Evolutionary conservation across 2,329 filamentous ascomycete species (phyloP).

Genomic region (Macrophomina phaseolina): DNA sequence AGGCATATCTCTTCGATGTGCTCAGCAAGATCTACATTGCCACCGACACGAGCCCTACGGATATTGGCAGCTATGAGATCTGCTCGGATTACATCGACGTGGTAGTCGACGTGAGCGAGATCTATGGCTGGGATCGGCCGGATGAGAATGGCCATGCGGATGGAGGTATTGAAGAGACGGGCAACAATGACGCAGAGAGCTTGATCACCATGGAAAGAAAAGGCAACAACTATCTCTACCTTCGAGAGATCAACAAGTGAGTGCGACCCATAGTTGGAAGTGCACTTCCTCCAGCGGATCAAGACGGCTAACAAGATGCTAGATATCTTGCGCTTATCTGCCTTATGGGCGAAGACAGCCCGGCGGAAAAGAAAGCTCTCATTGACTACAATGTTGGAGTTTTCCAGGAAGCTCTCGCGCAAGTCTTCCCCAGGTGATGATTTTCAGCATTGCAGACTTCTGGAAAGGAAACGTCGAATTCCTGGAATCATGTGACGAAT

Average conservation of each 20-base stretch:
- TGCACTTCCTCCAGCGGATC: not conserved
- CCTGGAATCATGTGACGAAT: not conserved
- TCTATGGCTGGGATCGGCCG: conserved; percentile 77
- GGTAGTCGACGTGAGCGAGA: conserved; percentile 94
- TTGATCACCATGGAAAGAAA: conserved; percentile 66
- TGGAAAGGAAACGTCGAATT: not conserved
- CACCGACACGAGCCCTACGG: conserved; percentile 88
- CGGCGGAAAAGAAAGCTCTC: conserved; percentile 80
- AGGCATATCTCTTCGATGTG: conserved; percentile 97
- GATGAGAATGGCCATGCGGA: conserved; percentile 37
- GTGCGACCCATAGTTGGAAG: conserved; percentile 33
- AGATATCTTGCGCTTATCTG: conserved; percentile 81
- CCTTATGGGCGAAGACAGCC: conserved; percentile 82
- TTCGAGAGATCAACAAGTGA: conserved; percentile 71
- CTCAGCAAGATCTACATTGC: conserved; percentile 99
- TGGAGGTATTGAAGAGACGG: conserved; percentile 40
- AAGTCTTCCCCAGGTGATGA: conserved; percentile 68
- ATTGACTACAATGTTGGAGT: conserved; percentile 89
- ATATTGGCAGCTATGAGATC: conserved; percentile 96
- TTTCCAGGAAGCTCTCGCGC: conserved; percentile 76
- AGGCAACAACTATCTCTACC: conserved; percentile 65
- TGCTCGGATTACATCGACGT: conserved; percentile 99
- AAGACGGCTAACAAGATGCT: not conserved
- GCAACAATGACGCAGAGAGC: conserved; percentile 64
- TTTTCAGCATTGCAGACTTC: not conserved